Evolutionary conservation across 2,329 filamentous ascomycete species (phyloP).

Genomic region (Lojkania enalia): DNA sequence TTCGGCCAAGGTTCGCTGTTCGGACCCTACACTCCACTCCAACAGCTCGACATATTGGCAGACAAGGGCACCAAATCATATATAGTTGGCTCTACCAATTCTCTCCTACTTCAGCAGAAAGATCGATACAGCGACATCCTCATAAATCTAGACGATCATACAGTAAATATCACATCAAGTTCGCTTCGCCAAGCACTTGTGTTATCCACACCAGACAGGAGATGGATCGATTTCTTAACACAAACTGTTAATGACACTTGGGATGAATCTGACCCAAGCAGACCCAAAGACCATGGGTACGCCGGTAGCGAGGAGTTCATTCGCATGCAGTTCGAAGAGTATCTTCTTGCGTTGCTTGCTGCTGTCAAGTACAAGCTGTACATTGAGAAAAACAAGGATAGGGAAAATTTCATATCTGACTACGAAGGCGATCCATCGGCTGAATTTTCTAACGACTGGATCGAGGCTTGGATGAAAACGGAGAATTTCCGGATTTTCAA

Average conservation of each 20-base stretch:
- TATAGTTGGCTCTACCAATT: slow-evolving; percentile 96
- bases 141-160: slow-evolving; percentile 91
- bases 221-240: slow-evolving; percentile 96
- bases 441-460: slow-evolving; percentile 83
- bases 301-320: slow-evolving; percentile 97
- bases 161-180: slow-evolving; percentile 79
- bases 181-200: slow-evolving; percentile 74
- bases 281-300: slow-evolving; percentile 94
- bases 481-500: slow-evolving; percentile 93
- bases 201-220: slow-evolving; percentile 82
- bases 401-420: slow-evolving; percentile 65
- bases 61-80: slow-evolving; percentile 96
- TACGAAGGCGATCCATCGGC: slow-evolving; percentile 78
- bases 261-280: slow-evolving; percentile 85
- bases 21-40: slow-evolving; percentile 92
- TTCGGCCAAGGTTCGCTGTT: slow-evolving; percentile 97
- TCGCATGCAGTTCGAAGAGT: slow-evolving; percentile 94
- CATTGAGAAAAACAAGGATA: slow-evolving; percentile 48
- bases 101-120: slow-evolving; percentile 86
- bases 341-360: slow-evolving; percentile 84
- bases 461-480: slow-evolving; percentile 84
- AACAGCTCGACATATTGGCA: slow-evolving; percentile 91
- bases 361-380: slow-evolving; percentile 80
- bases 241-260: slow-evolving; percentile 94
- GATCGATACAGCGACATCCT: slow-evolving; percentile 96